A percentile compares a stretch with the other conserved stretches of the same genome.
Conservation (phyloP, 352 stramenopile species). For the Phytopythium delawarense region DNA sequence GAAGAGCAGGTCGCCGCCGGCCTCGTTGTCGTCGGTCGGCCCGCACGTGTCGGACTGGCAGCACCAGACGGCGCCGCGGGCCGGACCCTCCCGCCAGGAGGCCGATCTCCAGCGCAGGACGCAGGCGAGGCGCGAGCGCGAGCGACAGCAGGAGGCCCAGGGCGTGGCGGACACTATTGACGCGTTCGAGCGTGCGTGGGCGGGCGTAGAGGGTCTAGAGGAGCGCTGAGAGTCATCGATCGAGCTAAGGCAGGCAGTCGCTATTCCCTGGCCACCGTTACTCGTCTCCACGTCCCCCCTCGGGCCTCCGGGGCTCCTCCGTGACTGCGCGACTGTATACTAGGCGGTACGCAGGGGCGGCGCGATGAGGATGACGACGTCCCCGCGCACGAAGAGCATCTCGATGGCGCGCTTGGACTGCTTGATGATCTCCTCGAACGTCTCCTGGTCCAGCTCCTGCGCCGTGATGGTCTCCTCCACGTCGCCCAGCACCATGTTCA, state of each 20-base stretch:
- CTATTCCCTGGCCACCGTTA: slow-evolving; percentile 1
- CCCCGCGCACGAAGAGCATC: slow-evolving; percentile 99
- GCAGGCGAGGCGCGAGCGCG: slow-evolving; percentile 14
- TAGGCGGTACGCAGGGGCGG: slow-evolving; percentile 93
- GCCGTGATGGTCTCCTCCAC: slow-evolving; percentile 98
- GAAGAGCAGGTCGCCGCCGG: slow-evolving; percentile 9
- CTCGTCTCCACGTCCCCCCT: too few species aligned
- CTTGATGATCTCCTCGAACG: slow-evolving; percentile 97
- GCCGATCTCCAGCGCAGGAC: slow-evolving; percentile 6
- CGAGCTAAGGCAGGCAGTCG: neutral
- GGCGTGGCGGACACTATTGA: slow-evolving; percentile 28
- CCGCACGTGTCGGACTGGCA: slow-evolving; percentile 39
- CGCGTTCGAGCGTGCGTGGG: slow-evolving; percentile 29
- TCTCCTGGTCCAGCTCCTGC: slow-evolving; percentile 96
- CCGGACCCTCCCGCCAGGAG: slow-evolving; percentile 4
- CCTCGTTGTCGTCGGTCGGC: slow-evolving; percentile 28
- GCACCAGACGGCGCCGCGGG: slow-evolving; percentile 21
- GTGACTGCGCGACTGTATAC: neutral
- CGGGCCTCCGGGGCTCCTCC: too few species aligned
- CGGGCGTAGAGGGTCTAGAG: slow-evolving; percentile 8
- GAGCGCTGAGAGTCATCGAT: neutral
- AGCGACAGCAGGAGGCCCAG: neutral
- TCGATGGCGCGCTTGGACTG: slow-evolving; percentile 94
- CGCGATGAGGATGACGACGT: slow-evolving; percentile 98
- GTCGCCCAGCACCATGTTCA: slow-evolving; percentile 98